These are phyloP conservation scores for Amanita fuliginea DNA, from an alignment of 768 basidiomycete genomes.

Conservation along the genomic window DNA sequence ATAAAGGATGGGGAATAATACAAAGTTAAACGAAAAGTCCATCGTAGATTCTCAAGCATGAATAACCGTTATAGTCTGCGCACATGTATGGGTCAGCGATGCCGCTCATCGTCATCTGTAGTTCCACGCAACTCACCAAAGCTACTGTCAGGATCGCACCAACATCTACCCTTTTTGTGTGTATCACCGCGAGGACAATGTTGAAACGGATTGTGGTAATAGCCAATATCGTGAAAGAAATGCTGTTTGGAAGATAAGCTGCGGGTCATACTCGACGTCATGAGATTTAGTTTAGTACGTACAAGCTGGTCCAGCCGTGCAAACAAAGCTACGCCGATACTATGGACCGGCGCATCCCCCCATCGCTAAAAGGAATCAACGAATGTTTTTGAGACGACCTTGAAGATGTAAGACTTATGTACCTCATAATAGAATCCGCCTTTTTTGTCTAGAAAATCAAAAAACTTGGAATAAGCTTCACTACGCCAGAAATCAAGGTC, in stretches of 20 bases:
- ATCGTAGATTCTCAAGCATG: not conserved
- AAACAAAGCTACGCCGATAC: constrained; percentile 84
- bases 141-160: not conserved
- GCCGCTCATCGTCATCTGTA: not conserved
- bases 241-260: constrained; percentile 29
- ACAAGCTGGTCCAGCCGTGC: constrained; percentile 77
- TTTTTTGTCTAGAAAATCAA: constrained; percentile 64
- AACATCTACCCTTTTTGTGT: constrained; percentile 55
- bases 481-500: constrained; percentile 76
- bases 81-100: not conserved
- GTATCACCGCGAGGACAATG: constrained; percentile 73
- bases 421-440: constrained; percentile 91
- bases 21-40: not conserved
- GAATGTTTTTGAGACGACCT: not conserved
- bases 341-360: constrained; percentile 90
- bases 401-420: not conserved
- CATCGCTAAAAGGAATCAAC: constrained; percentile 42
- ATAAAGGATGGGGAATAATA: too few species aligned
- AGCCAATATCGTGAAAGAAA: constrained; percentile 92
- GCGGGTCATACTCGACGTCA: not conserved
- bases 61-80: not conserved
- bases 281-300: too few species aligned
- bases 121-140: not conserved
- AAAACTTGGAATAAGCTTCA: constrained; percentile 74
- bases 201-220: constrained; percentile 89